These are phyloP conservation scores for Glutinoglossum americanum DNA, from an alignment of 495 filamentous ascomycete genomes.

Conservation along the genomic window DNA sequence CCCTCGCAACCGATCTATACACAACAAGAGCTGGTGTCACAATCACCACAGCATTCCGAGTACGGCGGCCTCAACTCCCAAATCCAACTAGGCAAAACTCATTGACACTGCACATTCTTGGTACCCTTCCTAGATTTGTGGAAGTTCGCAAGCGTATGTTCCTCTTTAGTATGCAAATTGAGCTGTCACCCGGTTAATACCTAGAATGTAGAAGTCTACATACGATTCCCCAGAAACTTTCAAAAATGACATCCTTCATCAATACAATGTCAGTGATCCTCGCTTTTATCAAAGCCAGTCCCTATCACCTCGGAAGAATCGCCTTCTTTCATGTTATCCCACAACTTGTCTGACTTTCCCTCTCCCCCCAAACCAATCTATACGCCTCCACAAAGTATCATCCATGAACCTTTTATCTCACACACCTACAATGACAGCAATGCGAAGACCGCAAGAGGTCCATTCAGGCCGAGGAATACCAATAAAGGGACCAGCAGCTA, in stretches of 20 bases:
- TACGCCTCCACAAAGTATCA: conserved; percentile 1
- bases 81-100: not conserved
- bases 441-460: conserved; percentile 56
- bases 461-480: conserved; percentile 75
- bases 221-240: not conserved
- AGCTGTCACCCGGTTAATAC: not conserved
- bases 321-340: conserved; percentile 4
- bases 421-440: conserved; percentile 36
- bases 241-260: conserved; percentile 42
- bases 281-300: conserved; percentile 17
- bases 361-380: conserved; percentile 8
- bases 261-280: conserved; percentile 44
- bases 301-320: conserved; percentile 21
- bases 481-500: conserved; percentile 85
- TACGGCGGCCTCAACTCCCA: not conserved
- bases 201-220: not conserved
- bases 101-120: not conserved
- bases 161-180: not conserved
- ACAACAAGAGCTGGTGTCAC: not conserved
- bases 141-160: not conserved
- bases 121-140: not conserved
- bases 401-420: conserved; percentile 12
- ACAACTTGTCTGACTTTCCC: conserved; percentile 8
- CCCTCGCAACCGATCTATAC: not conserved
- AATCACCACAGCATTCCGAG: not conserved